phyloP scores from a whole-genome alignment of 1,139 yeast species.

The Blastobotrys arbuscula region DNA sequence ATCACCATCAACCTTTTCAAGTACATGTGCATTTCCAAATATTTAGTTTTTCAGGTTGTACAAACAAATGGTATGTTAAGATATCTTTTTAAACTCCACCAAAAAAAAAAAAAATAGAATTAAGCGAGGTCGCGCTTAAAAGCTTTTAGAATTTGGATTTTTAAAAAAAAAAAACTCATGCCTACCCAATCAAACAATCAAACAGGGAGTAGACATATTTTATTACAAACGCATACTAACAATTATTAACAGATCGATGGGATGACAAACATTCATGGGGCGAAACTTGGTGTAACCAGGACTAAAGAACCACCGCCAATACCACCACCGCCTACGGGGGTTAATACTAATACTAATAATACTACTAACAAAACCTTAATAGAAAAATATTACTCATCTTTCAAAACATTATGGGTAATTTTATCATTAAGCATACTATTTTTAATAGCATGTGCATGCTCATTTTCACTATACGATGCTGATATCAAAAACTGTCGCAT shows the following conservation, averaged over 20 bases:
- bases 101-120: not conserved
- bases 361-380: not conserved
- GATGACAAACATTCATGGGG: not conserved
- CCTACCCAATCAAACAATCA: no score
- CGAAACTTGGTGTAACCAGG: not conserved
- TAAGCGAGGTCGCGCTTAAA: not conserved
- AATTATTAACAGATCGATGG: not conserved
- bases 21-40: not conserved
- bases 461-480: constrained; percentile 15
- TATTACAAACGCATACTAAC: no score
- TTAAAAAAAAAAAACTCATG: no score
- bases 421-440: constrained; percentile 11
- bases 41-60: not conserved
- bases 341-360: not conserved
- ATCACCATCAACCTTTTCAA: no score
- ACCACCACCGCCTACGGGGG: not conserved
- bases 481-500: constrained; percentile 24
- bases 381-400: not conserved
- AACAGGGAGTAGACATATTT: no score
- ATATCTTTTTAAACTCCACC: not conserved
- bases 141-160: no score
- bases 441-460: constrained; percentile 13
- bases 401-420: constrained; percentile 1
- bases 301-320: not conserved
- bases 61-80: not conserved